Conservation (phyloP, 805 yeast genomes). For the Tetrapisispora phaffii region DNA sequence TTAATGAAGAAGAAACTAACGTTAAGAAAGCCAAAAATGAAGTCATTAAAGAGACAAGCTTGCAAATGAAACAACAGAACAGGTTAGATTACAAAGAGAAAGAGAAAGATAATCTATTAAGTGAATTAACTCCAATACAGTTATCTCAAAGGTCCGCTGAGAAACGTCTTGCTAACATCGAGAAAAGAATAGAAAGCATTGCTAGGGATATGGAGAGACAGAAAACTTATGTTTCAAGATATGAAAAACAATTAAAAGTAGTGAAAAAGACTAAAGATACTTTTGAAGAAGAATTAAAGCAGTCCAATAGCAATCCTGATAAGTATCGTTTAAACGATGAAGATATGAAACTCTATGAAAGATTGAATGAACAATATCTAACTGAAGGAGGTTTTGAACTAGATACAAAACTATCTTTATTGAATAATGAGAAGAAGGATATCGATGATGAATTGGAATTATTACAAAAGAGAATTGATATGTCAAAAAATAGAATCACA, state of each 20-base stretch:
- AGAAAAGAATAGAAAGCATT: slow-evolving; percentile 42
- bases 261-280: slow-evolving; percentile 23
- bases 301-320: slow-evolving; percentile 19
- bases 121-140: slow-evolving; percentile 50
- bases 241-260: slow-evolving; percentile 40
- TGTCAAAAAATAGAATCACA: slow-evolving; percentile 29
- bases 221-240: slow-evolving; percentile 31
- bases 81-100: slow-evolving; percentile 30
- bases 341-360: slow-evolving; percentile 48
- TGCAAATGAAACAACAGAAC: slow-evolving; percentile 34
- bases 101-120: slow-evolving; percentile 34
- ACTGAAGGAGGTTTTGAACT: slow-evolving; percentile 54
- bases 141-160: slow-evolving; percentile 43
- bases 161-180: slow-evolving; percentile 38
- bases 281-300: slow-evolving; percentile 20
- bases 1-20: slow-evolving; percentile 30
- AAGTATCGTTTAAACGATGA: slow-evolving; percentile 37
- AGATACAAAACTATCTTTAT: slow-evolving; percentile 37
- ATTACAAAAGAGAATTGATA: slow-evolving; percentile 30
- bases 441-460: slow-evolving; percentile 31
- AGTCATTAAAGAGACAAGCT: slow-evolving; percentile 39
- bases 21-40: slow-evolving; percentile 33
- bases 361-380: slow-evolving; percentile 46
- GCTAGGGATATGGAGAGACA: slow-evolving; percentile 46
- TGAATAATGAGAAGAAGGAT: slow-evolving; percentile 38